Percentiles rank a stretch among this genome's conserved stretches.
phyloP scores from a whole-genome alignment of 1,284 basidiomycete genomes.

The Chondrostereum purpureum region DNA sequence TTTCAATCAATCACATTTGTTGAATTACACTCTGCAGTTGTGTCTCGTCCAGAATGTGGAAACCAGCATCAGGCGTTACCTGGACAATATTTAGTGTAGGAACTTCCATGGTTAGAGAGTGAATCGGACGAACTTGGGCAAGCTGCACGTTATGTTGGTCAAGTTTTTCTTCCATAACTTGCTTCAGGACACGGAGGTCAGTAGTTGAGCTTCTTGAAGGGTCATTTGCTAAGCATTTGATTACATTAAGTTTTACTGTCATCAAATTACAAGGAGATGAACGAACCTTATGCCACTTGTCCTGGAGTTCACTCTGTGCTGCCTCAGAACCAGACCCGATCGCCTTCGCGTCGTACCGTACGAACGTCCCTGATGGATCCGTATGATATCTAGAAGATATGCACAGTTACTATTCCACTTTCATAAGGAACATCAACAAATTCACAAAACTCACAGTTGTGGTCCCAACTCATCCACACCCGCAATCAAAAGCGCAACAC shows the following conservation, averaged over 20 bases:
- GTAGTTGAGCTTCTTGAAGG: constrained; percentile 79
- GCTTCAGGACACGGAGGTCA: constrained; percentile 92
- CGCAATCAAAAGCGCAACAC: constrained; percentile 94
- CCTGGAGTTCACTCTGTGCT: constrained; percentile 94
- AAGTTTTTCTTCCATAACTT: constrained; percentile 99
- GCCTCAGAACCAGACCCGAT: constrained; percentile 98
- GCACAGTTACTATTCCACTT: constrained; percentile 9
- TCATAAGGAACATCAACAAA: constrained; percentile 5
- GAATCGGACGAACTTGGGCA: constrained; percentile 62
- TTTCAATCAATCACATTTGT: constrained; percentile 45
- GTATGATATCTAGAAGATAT: constrained; percentile 75
- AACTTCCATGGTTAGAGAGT: not conserved
- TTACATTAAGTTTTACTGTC: not conserved
- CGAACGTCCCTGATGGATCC: constrained; percentile 98
- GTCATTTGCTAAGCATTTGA: constrained; percentile 78
- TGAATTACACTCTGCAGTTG: constrained; percentile 79
- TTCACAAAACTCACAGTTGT: constrained; percentile 63
- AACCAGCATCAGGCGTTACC: constrained; percentile 74
- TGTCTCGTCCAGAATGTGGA: constrained; percentile 77
- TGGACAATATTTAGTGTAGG: constrained; percentile 20
- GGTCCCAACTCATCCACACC: constrained; percentile 96
- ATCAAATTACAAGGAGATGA: no score
- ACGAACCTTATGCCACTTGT: constrained; percentile 91
- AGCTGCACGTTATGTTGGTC: constrained; percentile 98
- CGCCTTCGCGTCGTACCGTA: constrained; percentile 96